These are phyloP conservation scores for Gossypium anomalum DNA, from an alignment of 345 rosid genomes.

Conservation along the genomic window DNA sequence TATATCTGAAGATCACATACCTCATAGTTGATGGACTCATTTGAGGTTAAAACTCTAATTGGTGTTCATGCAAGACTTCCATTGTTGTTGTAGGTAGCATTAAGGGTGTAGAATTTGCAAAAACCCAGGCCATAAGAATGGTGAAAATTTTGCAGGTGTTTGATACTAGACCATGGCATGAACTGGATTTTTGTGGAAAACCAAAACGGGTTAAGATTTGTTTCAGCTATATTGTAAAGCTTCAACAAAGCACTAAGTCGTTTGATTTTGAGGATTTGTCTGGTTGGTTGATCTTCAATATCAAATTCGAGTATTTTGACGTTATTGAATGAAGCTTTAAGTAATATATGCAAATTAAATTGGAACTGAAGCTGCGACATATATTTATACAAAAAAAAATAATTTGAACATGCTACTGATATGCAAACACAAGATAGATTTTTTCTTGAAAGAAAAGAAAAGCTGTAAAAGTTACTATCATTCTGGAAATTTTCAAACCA, in stretches of 20 bases:
- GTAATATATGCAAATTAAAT: background rate
- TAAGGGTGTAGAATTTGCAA: background rate
- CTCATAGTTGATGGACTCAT: too few relatives aligned
- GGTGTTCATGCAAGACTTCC: background rate
- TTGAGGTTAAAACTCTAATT: background rate
- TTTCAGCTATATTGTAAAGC: background rate
- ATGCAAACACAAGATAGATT: constrained; percentile 24
- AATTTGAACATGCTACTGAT: constrained; percentile 21
- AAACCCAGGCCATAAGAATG: background rate
- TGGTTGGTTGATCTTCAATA: background rate
- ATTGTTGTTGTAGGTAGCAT: background rate
- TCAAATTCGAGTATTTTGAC: background rate
- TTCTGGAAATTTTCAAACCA: constrained; percentile 19
- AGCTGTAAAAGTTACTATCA: constrained; percentile 18
- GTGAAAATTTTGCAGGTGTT: background rate
- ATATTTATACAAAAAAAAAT: constrained; percentile 16
- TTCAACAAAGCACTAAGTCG: background rate
- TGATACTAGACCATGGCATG: background rate
- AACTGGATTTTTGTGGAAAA: background rate
- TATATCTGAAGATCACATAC: too few relatives aligned
- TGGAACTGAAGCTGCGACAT: background rate
- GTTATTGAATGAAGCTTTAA: background rate
- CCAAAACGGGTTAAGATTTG: background rate
- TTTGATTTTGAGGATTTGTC: background rate
- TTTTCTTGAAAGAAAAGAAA: constrained; percentile 19